Evolutionary conservation across 2,329 filamentous ascomycete genomes (phyloP).

Genomic region (Beauveria pseudobassiana): DNA sequence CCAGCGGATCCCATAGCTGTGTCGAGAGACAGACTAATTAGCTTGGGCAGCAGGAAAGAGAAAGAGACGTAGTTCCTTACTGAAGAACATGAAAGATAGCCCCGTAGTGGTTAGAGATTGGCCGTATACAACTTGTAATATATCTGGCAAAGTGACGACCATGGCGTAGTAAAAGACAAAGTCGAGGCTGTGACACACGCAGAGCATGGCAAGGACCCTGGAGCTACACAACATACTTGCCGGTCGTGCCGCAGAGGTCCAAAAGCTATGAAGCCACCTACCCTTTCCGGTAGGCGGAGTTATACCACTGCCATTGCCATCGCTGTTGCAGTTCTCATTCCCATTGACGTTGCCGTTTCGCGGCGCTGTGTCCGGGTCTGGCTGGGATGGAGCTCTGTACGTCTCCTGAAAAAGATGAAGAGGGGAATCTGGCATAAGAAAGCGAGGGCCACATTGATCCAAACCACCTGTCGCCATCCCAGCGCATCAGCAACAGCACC

Average conservation of each 20-base stretch:
- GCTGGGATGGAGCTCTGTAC: constrained; percentile 36
- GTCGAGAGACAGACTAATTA: background rate
- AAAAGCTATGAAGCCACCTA: background rate
- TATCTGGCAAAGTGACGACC: constrained; percentile 41
- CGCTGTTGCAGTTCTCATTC: background rate
- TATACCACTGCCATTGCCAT: too few relatives aligned
- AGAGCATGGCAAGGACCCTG: constrained; percentile 41
- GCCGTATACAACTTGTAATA: constrained; percentile 38
- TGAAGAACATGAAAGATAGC: constrained; percentile 30
- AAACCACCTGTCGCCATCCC: constrained; percentile 48
- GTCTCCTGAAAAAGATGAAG: constrained; percentile 50
- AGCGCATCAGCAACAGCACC: constrained; percentile 45
- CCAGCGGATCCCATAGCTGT: constrained; percentile 40
- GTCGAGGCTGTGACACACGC: constrained; percentile 35
- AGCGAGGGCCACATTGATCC: constrained; percentile 41
- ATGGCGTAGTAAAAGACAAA: constrained; percentile 46
- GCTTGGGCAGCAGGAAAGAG: background rate
- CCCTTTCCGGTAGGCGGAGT: background rate
- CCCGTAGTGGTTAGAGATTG: constrained; percentile 44
- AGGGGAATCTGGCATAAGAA: constrained; percentile 42
- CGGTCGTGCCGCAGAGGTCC: constrained; percentile 33
- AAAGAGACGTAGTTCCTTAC: background rate
- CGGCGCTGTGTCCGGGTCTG: constrained; percentile 31
- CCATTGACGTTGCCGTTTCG: too few relatives aligned
- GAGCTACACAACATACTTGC: constrained; percentile 39